phyloP scores from a whole-genome alignment of 306 rosid species.

The Lathyrus tuberosus region DNA sequence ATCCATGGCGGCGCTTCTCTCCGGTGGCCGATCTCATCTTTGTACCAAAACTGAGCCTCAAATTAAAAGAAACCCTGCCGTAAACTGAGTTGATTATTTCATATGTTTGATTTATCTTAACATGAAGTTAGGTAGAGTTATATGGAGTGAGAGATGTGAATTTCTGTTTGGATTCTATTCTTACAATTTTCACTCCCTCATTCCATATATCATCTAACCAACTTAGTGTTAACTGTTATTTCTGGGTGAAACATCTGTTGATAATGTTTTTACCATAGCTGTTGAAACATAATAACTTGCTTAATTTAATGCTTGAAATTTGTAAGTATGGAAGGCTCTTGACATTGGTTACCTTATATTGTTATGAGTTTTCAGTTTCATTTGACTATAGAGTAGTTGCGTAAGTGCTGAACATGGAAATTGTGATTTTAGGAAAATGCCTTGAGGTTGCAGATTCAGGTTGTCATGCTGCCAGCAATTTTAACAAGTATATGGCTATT shows the following conservation, averaged over 20 bases:
- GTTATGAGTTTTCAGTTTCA: not conserved
- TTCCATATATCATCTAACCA: slow-evolving; percentile 44
- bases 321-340: too few species aligned
- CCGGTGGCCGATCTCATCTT: not conserved
- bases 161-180: not conserved
- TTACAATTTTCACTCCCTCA: not conserved
- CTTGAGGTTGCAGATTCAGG: not conserved
- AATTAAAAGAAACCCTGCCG: not conserved
- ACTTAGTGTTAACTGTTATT: slow-evolving; percentile 6
- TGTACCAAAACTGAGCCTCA: slow-evolving; percentile 49
- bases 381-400: not conserved
- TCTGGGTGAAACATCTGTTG: too few species aligned
- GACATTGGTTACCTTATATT: not conserved
- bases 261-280: too few species aligned
- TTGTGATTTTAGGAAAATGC: not conserved
- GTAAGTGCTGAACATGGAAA: not conserved
- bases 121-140: slow-evolving; percentile 31
- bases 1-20: slow-evolving; percentile 40
- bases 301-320: too few species aligned
- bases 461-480: not conserved
- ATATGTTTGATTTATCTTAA: not conserved
- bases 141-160: slow-evolving; percentile 42
- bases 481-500: not conserved
- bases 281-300: too few species aligned
- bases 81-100: not conserved